Evolutionary conservation across 2,329 filamentous ascomycete species (phyloP).

Genomic region (Cytospora schulzeri): DNA sequence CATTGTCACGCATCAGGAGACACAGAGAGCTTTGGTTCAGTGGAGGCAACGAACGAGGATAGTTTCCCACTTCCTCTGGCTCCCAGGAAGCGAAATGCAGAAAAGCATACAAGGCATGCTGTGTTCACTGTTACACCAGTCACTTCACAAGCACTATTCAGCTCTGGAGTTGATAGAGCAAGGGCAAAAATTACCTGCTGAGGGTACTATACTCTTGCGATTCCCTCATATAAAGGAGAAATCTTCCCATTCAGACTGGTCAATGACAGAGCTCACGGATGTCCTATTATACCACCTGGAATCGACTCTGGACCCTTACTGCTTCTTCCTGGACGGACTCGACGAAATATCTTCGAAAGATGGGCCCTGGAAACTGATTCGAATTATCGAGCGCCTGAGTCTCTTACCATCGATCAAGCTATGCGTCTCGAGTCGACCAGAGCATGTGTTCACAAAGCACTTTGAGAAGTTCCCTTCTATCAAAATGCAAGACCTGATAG

Average conservation of each 20-base stretch:
- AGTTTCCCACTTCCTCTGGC: slow-evolving; percentile 37
- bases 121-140: slow-evolving; percentile 32
- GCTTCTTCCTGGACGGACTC: slow-evolving; percentile 28
- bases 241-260: slow-evolving; percentile 29
- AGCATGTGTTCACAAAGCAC: background rate
- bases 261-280: background rate
- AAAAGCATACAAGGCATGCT: slow-evolving; percentile 34
- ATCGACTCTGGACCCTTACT: slow-evolving; percentile 8
- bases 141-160: slow-evolving; percentile 4
- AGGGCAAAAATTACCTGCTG: background rate
- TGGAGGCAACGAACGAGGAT: slow-evolving; percentile 30
- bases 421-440: slow-evolving; percentile 1
- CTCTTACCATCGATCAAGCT: background rate
- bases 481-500: slow-evolving; percentile 2
- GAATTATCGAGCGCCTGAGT: rapidly evolving
- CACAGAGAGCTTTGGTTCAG: slow-evolving; percentile 16
- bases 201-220: too few species aligned
- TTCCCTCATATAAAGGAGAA: background rate
- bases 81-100: slow-evolving; percentile 33
- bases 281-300: too few species aligned
- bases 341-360: slow-evolving; percentile 12
- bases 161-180: background rate
- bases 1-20: slow-evolving; percentile 28
- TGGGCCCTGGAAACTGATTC: background rate
- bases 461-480: background rate